These are phyloP conservation scores for Euptelea pleiosperma DNA, from an alignment of 164 flowering plant species.

Conservation along the genomic window DNA sequence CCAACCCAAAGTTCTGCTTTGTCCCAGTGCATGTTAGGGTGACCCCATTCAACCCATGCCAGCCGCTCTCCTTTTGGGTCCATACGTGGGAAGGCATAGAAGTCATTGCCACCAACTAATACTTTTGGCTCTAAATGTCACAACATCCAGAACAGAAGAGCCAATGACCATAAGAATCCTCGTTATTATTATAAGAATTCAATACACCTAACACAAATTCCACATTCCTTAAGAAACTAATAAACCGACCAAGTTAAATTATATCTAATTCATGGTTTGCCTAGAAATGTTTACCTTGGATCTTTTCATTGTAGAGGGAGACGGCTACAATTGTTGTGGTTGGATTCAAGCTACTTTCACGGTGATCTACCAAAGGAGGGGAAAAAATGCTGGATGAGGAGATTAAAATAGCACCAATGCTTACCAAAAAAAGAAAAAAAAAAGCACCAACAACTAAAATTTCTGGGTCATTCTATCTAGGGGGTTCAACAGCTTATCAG, in stretches of 20 bases:
- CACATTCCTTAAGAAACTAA: constrained; percentile 3
- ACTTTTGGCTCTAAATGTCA: constrained; percentile 65
- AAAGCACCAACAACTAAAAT: constrained; percentile 3
- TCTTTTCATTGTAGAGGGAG: constrained; percentile 27
- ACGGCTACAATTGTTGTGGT: constrained; percentile 61
- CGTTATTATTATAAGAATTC: too few relatives aligned
- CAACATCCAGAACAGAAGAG: constrained; percentile 1
- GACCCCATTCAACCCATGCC: constrained; percentile 95
- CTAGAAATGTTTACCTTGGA: constrained; percentile 47
- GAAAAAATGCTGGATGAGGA: neutral
- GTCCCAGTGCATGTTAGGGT: constrained; percentile 99
- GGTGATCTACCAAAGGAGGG: constrained; percentile 48
- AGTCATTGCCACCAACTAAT: constrained; percentile 80
- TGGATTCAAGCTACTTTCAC: constrained; percentile 60
- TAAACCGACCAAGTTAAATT: too few relatives aligned
- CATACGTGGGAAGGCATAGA: constrained; percentile 92
- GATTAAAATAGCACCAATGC: neutral
- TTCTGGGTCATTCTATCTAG: neutral
- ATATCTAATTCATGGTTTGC: too few relatives aligned
- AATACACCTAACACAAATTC: too few relatives aligned
- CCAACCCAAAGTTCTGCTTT: constrained; percentile 95
- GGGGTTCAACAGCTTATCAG: neutral
- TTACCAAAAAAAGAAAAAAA: neutral
- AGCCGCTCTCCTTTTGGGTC: constrained; percentile 65
- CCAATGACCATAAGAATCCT: neutral